Evolutionary conservation across 805 yeast genomes (phyloP), one percentile per base, ranked within the genome.

Genomic region (Zygosaccharomyces lentus): DNA sequence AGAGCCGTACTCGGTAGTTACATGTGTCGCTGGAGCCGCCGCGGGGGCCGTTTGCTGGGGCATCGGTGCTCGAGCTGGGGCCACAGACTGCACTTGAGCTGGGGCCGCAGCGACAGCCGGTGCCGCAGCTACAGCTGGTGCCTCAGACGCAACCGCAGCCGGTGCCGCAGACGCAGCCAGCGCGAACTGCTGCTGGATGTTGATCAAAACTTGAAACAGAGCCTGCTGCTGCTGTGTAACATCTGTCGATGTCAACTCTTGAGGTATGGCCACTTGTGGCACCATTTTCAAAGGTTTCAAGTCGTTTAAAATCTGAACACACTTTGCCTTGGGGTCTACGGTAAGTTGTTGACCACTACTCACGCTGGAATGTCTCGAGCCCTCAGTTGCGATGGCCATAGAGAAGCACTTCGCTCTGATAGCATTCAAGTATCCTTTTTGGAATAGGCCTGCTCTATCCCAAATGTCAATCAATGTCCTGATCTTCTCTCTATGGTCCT

Each of bases 381-480:
- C 59, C 16, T 58, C 62, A 26, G 47, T 17, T 13, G 58, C 56
- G 25, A 31, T 42, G 21, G 52, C 53, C 58, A 59, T 52, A 7
- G 60, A 50, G 58, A 83, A 84, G 63, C 77, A 77, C 59, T 77
- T 81, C 9, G 72, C 65, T 61, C 82, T 77, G 48, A 87, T 75
- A 15, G 74, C 62, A 37, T 73, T 66, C 45, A 93, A 70, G 26
- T 74, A 68, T 34, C 73, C 72, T 35, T 77, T 76, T 45, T 73
- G 72, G 68, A 93, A 91, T 12, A 96, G 84, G 35, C 79, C 80
- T 30, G 89, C 84, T 53, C 87, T 81, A 55, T 81, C 87, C 99
- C 99, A 93, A 58, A 93, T 90, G 52, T 87, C 96, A 54, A 93
- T 77, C 55, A 93, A 74, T 67, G 89, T 91, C 58, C 81, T 72